phyloP scores from a whole-genome alignment of 768 basidiomycete genomes.

The Russula griseocarnosa region DNA sequence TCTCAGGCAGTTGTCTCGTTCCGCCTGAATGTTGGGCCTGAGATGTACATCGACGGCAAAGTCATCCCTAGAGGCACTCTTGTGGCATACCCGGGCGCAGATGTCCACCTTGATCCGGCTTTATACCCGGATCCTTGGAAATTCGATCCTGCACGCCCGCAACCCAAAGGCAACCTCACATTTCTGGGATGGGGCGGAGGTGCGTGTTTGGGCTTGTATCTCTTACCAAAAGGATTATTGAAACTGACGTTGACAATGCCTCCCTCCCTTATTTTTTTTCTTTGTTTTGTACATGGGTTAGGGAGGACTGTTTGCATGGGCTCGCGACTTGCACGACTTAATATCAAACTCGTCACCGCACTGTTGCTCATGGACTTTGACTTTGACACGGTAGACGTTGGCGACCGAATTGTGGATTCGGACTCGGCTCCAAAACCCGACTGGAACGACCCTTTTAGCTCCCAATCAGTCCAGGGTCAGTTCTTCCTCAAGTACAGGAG shows the following conservation, averaged over 20 bases:
- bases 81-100: constrained; percentile 75
- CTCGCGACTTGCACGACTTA: constrained; percentile 67
- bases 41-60: constrained; percentile 49
- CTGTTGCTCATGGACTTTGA: constrained; percentile 64
- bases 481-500: constrained; percentile 49
- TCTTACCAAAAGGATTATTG: background rate
- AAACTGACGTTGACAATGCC: background rate
- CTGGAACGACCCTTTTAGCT: constrained; percentile 70
- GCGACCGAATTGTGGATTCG: constrained; percentile 40
- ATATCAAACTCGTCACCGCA: constrained; percentile 66
- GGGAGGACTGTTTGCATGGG: constrained; percentile 70
- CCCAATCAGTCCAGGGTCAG: constrained; percentile 50
- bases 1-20: constrained; percentile 78
- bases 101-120: constrained; percentile 68
- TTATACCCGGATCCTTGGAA: constrained; percentile 75
- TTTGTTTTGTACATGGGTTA: constrained; percentile 30
- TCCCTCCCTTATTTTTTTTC: too few species aligned
- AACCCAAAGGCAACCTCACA: constrained; percentile 48
- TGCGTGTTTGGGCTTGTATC: constrained; percentile 35
- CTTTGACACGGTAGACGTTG: constrained; percentile 52
- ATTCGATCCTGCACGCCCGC: constrained; percentile 57
- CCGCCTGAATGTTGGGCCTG: constrained; percentile 67
- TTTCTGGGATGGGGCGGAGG: constrained; percentile 81
- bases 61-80: constrained; percentile 69
- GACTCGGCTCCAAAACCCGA: constrained; percentile 54